Evolutionary conservation across 164 flowering plant species (phyloP).

Genomic region (Kalanchoe fedtschenkoi): DNA sequence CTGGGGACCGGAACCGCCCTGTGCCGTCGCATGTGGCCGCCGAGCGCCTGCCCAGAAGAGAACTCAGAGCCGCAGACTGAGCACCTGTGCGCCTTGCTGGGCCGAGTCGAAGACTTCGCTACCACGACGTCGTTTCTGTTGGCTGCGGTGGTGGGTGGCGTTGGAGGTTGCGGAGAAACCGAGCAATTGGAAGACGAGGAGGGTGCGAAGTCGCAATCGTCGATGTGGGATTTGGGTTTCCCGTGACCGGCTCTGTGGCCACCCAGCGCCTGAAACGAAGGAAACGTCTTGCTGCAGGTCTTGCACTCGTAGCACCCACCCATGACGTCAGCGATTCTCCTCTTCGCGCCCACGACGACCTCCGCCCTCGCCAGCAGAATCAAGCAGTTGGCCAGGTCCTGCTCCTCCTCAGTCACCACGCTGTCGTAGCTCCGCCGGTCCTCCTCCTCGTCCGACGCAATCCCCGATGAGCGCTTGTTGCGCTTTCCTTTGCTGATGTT

Average conservation of each 20-base stretch:
- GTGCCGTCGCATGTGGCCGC: too few species aligned
- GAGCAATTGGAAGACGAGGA: neutral
- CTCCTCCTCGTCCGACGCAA: neutral
- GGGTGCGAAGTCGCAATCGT: neutral
- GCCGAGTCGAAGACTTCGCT: neutral
- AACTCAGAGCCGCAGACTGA: too few species aligned
- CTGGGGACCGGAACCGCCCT: too few species aligned
- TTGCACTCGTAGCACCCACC: slow-evolving; percentile 51
- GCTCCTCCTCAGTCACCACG: slow-evolving; percentile 33
- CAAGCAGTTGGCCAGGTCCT: slow-evolving; percentile 53
- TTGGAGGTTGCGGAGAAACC: neutral
- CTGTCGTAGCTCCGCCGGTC: slow-evolving; percentile 9
- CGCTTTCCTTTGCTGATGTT: too few species aligned
- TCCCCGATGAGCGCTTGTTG: too few species aligned
- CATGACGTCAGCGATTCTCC: slow-evolving; percentile 13
- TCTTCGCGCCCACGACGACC: slow-evolving; percentile 5
- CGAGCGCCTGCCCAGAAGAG: too few species aligned
- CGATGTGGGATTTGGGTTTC: slow-evolving; percentile 20
- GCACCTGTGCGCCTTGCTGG: too few species aligned
- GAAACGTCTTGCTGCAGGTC: slow-evolving; percentile 43
- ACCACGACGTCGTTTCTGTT: neutral
- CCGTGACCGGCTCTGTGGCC: slow-evolving; percentile 71
- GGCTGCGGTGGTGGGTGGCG: too few species aligned
- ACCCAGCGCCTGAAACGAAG: slow-evolving; percentile 61
- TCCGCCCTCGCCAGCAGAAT: slow-evolving; percentile 47